Evolutionary conservation across 257 asterid species (phyloP), one percentile per base, ranked within the genome.

Genomic region (Parsonsia alboflavescens): DNA sequence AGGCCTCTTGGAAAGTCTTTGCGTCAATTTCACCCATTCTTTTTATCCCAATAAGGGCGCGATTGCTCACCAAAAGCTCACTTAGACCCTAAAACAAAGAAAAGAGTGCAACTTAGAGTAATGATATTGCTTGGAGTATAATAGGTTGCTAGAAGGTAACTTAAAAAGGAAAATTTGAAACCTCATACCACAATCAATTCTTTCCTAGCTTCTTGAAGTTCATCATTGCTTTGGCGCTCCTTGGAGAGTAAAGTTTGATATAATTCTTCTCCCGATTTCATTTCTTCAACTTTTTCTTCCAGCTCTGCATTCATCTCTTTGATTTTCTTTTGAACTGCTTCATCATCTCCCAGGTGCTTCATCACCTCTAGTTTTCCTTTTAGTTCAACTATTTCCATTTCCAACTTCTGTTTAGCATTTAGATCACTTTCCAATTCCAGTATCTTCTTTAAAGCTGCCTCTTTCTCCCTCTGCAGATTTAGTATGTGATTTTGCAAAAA

Each of bases 11-110:
- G 70, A 91, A 89, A 53, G 87, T 74, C 85, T 87, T 87, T 22
- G 77, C 80, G 57, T 93, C 95, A n/a, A 91, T 78, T 61, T 89
- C 98, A 5, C 96, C 97, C 96, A 89, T 91, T 71, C 94, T 84
- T 80, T 88, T 91, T 48, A 93, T 80, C 73, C 97, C 95, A 53
- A 89, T 88, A 70, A 69, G 85, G 7, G 84, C 85, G 41, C 89
- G 90, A 67, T 28, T 61, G 76, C 87, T 84, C 44, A 21, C 78
- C 78, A 84, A 57, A 80, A 88, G 59, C 59, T 87, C 90, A 17
- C 45, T 69, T 74, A 93, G 82, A 49, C 89, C 90, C 97, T 88
- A 84, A 73, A 72, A 45, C 63, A 68, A 70, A 66, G 30, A 42
- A 68, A 70, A 66, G 30, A 42, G 68, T 21, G 54, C 50, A 64